Evolutionary conservation across 2,329 filamentous ascomycete genomes (phyloP), one percentile per base, ranked within the genome.

Genomic region (Aaosphaeria arxii): DNA sequence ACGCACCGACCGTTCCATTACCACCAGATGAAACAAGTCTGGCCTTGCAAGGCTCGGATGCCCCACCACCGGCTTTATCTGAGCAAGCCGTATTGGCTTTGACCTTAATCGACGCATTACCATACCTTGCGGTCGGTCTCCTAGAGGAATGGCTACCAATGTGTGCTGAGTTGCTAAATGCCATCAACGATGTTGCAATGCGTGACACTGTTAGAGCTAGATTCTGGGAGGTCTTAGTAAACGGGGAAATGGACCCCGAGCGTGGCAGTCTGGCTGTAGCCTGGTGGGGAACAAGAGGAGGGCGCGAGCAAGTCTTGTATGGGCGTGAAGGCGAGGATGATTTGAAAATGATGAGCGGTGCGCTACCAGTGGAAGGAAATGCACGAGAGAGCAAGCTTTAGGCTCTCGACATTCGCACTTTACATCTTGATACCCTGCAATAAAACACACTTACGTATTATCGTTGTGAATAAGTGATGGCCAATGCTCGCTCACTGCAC

Each of bases 171-270:
- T 73, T 89, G 11, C 74, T 94, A 50, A 84, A 85, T 55, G 71
- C 72, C 11, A 81, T 95, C 30, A 68, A 75, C 3, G 84, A 90
- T 52, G 70, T 76, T 0, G 67, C 61, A 4, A 82, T 91, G 75
- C 78, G 84, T 40, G 79, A 84, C 42, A 74, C 77, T 2, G 88
- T 85, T 35, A 84, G 85, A 62, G 79, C 83, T 53, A 77, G 90
- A 43, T 87, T 95, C 67, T 91, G 88, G 85, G 85, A 94, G 49
- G 80, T 90, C 3, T 71, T 96, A 7, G 85, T 85, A 38, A 85
- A 81, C 57, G 90, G 90, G 4, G 90, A 95, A 72, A 87, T 96
- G 83, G 91, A 96, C 69, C 86, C 95, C 28, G 88, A 95, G 64
- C 80, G 90, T 50, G 86, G 89, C 5, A 83, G 86, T 38, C 79